Evolutionary conservation across 2,329 filamentous ascomycete species (phyloP).

Genomic region (Fusarium pilosicola): DNA sequence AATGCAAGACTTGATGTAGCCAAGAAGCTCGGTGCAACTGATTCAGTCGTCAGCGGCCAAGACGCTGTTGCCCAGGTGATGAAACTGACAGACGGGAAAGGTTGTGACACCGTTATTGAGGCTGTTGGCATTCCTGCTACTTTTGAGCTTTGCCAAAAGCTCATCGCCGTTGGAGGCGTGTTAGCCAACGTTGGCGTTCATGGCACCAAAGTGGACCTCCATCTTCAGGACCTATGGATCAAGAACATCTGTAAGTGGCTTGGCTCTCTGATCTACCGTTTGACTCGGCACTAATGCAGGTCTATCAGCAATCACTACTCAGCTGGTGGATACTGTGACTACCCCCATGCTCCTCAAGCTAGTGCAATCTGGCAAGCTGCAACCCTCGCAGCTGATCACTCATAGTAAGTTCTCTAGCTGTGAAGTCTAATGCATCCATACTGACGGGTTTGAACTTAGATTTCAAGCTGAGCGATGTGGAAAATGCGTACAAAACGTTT

Average conservation of each 20-base stretch:
- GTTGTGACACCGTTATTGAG: conserved; percentile 67
- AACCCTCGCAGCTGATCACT: conserved; percentile 56
- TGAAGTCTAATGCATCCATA: rapidly evolving
- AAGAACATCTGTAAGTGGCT: conserved; percentile 59
- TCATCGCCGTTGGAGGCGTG: conserved; percentile 63
- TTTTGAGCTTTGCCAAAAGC: conserved; percentile 62
- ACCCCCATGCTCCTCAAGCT: conserved; percentile 61
- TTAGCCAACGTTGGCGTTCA: conserved; percentile 70
- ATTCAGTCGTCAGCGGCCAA: conserved; percentile 53
- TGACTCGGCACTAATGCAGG: not conserved
- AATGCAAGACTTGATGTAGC: conserved; percentile 58
- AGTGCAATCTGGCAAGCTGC: conserved; percentile 53
- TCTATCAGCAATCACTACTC: conserved; percentile 55
- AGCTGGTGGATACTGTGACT: conserved; percentile 58
- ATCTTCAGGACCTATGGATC: conserved; percentile 64
- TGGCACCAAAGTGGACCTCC: conserved; percentile 61
- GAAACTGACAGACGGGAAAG: conserved; percentile 59
- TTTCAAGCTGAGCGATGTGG: conserved; percentile 35
- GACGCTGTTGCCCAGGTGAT: conserved; percentile 52
- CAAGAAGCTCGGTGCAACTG: conserved; percentile 58
- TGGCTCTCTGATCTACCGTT: not conserved
- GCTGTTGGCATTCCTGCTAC: conserved; percentile 64
- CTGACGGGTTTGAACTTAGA: not conserved
- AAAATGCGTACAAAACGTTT: conserved; percentile 34
- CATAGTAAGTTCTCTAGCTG: conserved; percentile 49